Evolutionary conservation across 768 basidiomycete species (phyloP).

Genomic region (Asterophora parasitica): DNA sequence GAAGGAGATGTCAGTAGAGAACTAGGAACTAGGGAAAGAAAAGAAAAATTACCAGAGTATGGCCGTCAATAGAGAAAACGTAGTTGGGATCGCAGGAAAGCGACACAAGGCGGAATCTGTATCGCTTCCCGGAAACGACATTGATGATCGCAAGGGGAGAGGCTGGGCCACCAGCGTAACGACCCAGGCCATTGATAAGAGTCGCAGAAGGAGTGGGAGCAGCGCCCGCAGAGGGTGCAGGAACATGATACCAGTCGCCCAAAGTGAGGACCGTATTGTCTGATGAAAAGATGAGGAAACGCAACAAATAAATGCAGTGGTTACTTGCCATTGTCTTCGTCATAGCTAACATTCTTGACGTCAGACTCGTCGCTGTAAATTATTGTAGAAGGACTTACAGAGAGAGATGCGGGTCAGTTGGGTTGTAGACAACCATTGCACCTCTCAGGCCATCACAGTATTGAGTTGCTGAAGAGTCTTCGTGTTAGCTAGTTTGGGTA

Average conservation of each 20-base stretch:
- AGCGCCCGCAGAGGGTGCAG: constrained; percentile 5
- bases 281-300: not conserved
- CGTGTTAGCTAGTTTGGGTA: too few species aligned
- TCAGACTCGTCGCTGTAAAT: not conserved
- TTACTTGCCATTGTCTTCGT: not conserved
- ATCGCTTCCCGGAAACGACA: constrained; percentile 31
- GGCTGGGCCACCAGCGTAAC: constrained; percentile 32
- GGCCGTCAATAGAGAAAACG: constrained; percentile 23
- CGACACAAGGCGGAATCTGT: constrained; percentile 43
- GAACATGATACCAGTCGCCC: constrained; percentile 21
- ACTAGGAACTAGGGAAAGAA: not conserved
- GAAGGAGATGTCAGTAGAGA: not conserved
- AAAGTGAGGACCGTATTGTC: constrained; percentile 26
- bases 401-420: not conserved
- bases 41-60: constrained; percentile 17
- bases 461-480: not conserved
- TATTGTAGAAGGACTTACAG: not conserved
- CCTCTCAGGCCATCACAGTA: constrained; percentile 1
- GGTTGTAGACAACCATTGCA: not conserved
- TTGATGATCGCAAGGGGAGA: constrained; percentile 34
- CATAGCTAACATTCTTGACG: not conserved
- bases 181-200: constrained; percentile 37
- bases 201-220: constrained; percentile 8
- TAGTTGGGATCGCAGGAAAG: constrained; percentile 32
- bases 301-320: too few species aligned